Evolutionary conservation across 2,329 filamentous ascomycete genomes (phyloP), one percentile per base, ranked within the genome.

Genomic region (Magnaporthales sp.): DNA sequence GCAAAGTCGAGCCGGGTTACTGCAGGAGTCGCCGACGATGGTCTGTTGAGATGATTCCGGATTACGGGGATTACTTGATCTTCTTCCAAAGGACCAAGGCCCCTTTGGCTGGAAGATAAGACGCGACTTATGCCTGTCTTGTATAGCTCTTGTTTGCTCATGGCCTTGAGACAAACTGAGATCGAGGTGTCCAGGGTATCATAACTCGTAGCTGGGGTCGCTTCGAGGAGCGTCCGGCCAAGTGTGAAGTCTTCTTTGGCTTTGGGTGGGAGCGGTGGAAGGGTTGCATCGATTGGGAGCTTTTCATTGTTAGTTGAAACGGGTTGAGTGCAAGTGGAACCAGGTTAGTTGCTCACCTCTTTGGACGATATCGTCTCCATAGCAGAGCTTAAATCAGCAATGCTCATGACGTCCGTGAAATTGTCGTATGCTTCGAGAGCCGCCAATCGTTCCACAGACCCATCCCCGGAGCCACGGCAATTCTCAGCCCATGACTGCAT

Each of bases 391-490:
- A 89, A 67, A 75, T 95, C 91, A 24, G 86, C 83, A 54, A 83
- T 83, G 73, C 91, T 93, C 76, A 91, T 80, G 1, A 81, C 77
- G 9, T 88, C 85, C 11, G 82, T 78, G 68, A 88, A 85, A 1
- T 77, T 73, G 22, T 85, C 84, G 63, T 87, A 84, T 3, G 79
- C 78, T 26, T 78, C 75, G 1, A 92, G 75, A 15, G 77, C 70
- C 11, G 74, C 70, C 4, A 77, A 69, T 63, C 75, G 74, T 32
- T 72, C 69, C 5, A 65, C 54, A 0, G 66, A 60, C 11, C 24
- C 5, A 24, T 27, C 11, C 10, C 24, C 56, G 19, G 56, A 60
- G 66, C 19, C 15, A 38, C 27, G 26, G 67, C 29, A 8, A 66
- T 71, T 70, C 1, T 74, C 66, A 6, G 78, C 77, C 77, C 81